A percentile compares a stretch with the other conserved stretches of the same genome.
phyloP scores from a whole-genome alignment of 2,329 filamentous ascomycete genomes.

The Aspergillus intermedius region DNA sequence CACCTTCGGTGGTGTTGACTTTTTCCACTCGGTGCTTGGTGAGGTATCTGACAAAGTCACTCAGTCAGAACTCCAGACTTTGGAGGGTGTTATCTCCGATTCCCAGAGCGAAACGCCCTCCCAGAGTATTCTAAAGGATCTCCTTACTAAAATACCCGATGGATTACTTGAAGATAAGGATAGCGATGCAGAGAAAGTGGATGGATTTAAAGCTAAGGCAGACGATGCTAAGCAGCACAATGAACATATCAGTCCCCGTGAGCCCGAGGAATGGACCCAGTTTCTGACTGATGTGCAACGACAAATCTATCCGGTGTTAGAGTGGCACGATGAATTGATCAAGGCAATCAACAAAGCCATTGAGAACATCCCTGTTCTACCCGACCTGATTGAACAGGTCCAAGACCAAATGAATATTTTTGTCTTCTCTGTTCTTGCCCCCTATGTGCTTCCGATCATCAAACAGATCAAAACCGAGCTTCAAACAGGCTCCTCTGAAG shows the following conservation, averaged over 20 bases:
- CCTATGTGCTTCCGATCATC: slow-evolving; percentile 80
- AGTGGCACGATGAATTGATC: slow-evolving; percentile 87
- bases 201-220: slow-evolving; percentile 73
- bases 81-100: slow-evolving; percentile 71
- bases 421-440: slow-evolving; percentile 85
- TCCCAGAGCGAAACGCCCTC: slow-evolving; percentile 57
- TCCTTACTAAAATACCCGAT: slow-evolving; percentile 74
- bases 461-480: slow-evolving; percentile 81
- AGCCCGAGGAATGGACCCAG: slow-evolving; percentile 77
- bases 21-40: slow-evolving; percentile 77
- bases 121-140: slow-evolving; percentile 67
- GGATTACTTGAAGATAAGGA: slow-evolving; percentile 67
- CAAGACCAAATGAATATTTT: slow-evolving; percentile 84
- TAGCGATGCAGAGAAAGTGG: slow-evolving; percentile 62
- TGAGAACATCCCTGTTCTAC: slow-evolving; percentile 77
- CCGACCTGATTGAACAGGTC: slow-evolving; percentile 76
- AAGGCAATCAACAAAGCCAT: slow-evolving; percentile 70
- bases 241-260: slow-evolving; percentile 64
- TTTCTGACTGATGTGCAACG: slow-evolving; percentile 66
- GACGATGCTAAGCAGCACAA: slow-evolving; percentile 68
- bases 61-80: slow-evolving; percentile 82
- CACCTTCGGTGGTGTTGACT: slow-evolving; percentile 92
- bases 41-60: slow-evolving; percentile 81
- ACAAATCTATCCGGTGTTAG: slow-evolving; percentile 81
- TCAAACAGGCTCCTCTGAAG: slow-evolving; percentile 74